Percentiles rank a stretch among this genome's conserved stretches.
These are phyloP conservation scores for Komagataella pastoris DNA, from an alignment of 805 yeast genomes.

Conservation along the genomic window DNA sequence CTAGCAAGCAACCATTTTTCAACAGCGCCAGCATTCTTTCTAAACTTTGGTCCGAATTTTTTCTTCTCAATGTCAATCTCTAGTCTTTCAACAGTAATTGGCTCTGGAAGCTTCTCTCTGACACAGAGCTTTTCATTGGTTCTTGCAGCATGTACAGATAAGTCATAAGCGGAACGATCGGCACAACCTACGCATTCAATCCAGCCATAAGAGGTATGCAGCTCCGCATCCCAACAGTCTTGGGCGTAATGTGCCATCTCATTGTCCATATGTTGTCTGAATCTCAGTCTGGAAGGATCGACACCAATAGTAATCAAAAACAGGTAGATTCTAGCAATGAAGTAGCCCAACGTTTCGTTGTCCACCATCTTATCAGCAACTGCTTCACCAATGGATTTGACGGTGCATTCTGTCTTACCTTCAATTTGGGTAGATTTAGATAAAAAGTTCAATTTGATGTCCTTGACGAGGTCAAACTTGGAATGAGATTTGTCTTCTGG, in stretches of 20 bases:
- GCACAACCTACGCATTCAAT: conserved; percentile 99
- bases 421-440: conserved; percentile 81
- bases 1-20: conserved; percentile 65
- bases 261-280: conserved; percentile 96
- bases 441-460: conserved; percentile 61
- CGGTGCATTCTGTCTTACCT: conserved; percentile 61
- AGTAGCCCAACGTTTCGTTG: conserved; percentile 94
- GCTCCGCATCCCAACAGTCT: conserved; percentile 99
- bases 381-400: conserved; percentile 77
- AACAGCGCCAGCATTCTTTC: conserved; percentile 91
- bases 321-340: conserved; percentile 81
- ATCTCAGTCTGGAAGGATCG: conserved; percentile 70
- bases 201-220: conserved; percentile 96
- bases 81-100: conserved; percentile 66
- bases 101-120: conserved; percentile 78
- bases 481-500: conserved; percentile 79
- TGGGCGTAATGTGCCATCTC: conserved; percentile 99
- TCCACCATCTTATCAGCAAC: conserved; percentile 81
- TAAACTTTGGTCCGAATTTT: conserved; percentile 94
- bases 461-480: conserved; percentile 63
- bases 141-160: conserved; percentile 87
- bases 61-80: conserved; percentile 88
- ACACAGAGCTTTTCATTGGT: conserved; percentile 93
- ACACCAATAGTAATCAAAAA: conserved; percentile 87
- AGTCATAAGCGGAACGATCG: conserved; percentile 96